These are phyloP conservation scores for Hirsutella rhossiliensis DNA, from an alignment of 2,329 filamentous ascomycete species.

Conservation along the genomic window DNA sequence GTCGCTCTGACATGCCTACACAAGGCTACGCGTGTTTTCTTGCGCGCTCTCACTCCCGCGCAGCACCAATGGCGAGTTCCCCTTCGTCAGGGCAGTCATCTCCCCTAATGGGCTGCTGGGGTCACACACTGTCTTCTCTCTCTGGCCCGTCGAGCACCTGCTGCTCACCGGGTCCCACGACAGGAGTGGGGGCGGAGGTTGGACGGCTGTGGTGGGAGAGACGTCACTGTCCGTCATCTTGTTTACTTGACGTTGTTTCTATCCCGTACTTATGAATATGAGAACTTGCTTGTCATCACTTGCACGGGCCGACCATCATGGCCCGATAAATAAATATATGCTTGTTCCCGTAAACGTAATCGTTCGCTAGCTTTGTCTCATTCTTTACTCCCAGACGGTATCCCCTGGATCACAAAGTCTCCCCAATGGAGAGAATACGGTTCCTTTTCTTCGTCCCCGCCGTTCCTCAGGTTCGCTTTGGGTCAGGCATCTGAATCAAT, in stretches of 20 bases:
- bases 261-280: conserved; percentile 12
- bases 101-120: conserved; percentile 3
- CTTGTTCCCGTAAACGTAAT: too few relatives aligned
- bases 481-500: too few relatives aligned
- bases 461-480: too few relatives aligned
- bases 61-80: neutral
- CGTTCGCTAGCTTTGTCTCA: too few relatives aligned
- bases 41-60: neutral
- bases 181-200: conserved; percentile 29
- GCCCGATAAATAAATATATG: neutral
- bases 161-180: conserved; percentile 26
- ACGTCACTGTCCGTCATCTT: conserved; percentile 37
- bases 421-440: too few relatives aligned
- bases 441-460: too few relatives aligned
- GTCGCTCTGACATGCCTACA: neutral
- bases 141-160: conserved; percentile 27
- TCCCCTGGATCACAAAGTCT: too few relatives aligned
- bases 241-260: conserved; percentile 9
- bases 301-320: neutral
- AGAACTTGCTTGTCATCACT: conserved; percentile 7
- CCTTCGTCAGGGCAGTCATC: neutral
- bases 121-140: conserved; percentile 53
- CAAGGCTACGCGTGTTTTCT: neutral
- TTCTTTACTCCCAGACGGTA: too few relatives aligned
- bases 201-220: conserved; percentile 45